A percentile compares a stretch with the other conserved stretches of the same genome.
Conservation (phyloP, 1,284 basidiomycete genomes). For the Cryptococcus wingfieldii region DNA sequence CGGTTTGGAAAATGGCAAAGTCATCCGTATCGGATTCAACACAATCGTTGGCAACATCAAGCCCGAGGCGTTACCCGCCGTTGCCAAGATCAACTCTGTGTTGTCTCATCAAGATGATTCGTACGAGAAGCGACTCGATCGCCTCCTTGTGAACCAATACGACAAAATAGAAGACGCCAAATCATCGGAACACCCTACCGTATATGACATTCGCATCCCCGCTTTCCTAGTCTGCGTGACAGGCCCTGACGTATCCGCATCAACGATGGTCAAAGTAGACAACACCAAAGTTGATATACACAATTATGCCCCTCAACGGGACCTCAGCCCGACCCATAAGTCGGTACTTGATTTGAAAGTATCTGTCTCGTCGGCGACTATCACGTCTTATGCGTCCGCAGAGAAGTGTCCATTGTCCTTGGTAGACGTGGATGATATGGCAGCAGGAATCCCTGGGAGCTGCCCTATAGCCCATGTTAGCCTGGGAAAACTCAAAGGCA, state of each 20-base stretch:
- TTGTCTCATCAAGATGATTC: background rate
- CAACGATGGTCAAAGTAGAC: background rate
- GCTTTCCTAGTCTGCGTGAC: background rate
- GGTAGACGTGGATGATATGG: constrained; percentile 1
- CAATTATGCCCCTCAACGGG: background rate
- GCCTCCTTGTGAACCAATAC: constrained; percentile 12
- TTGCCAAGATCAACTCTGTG: background rate
- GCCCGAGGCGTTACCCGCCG: background rate
- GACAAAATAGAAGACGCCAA: constrained; percentile 4
- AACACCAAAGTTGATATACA: constrained; percentile 1
- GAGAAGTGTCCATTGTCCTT: background rate
- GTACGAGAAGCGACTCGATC: constrained; percentile 15
- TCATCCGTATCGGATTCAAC: constrained; percentile 1
- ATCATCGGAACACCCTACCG: constrained; percentile 1
- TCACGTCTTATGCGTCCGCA: background rate
- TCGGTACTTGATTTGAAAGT: constrained; percentile 2
- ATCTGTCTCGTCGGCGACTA: background rate
- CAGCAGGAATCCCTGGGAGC: background rate
- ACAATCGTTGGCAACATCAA: background rate
- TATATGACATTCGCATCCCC: constrained; percentile 7
- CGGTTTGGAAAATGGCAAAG: constrained; percentile 1
- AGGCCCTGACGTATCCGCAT: background rate
- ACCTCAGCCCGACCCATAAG: background rate
- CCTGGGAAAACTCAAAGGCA: constrained; percentile 1
- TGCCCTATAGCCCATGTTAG: background rate